A percentile compares a stretch with the other conserved stretches of the same genome.
Evolutionary conservation across 139 green algal species (phyloP).

Genomic region (Edaphochlamys debaryana): DNA sequence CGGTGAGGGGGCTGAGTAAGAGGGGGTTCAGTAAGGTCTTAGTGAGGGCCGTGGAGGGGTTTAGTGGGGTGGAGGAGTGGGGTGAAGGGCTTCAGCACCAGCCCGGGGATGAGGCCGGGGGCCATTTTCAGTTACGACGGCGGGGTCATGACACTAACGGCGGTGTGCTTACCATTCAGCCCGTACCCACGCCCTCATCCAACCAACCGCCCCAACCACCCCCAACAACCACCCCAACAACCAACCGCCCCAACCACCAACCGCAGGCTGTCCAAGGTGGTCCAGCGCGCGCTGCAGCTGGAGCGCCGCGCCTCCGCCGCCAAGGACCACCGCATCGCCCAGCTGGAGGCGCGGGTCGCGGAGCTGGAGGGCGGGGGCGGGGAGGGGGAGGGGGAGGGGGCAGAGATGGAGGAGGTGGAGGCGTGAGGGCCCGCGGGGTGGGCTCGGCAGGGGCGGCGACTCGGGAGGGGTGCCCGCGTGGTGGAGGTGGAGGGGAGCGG

Average conservation of each 20-base stretch:
- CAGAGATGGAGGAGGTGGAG: background rate
- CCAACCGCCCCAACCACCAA: background rate
- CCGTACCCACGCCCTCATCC: background rate
- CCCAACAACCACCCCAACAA: background rate
- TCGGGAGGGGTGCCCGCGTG: too few relatives aligned
- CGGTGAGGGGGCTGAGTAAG: too few relatives aligned
- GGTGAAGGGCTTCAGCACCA: too few relatives aligned
- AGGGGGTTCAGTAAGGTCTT: background rate
- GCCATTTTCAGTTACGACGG: too few relatives aligned
- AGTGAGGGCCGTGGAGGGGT: too few relatives aligned
- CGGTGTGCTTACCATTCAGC: background rate
- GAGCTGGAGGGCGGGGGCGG: constrained; percentile 10
- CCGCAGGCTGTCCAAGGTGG: constrained; percentile 4
- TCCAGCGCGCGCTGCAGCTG: constrained; percentile 7
- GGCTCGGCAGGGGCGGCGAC: too few relatives aligned
- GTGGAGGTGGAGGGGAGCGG: too few relatives aligned
- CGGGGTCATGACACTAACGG: too few relatives aligned
- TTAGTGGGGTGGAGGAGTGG: background rate
- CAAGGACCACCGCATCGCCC: background rate
- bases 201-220: background rate
- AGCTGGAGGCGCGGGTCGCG: background rate
- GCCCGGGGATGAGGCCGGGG: too few relatives aligned
- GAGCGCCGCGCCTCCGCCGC: background rate
- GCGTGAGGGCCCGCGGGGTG: too few relatives aligned
- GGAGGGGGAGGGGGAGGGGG: background rate